Evolutionary conservation across 768 basidiomycete species (phyloP).

Genomic region (Krasilnikovozyma curviuscula): DNA sequence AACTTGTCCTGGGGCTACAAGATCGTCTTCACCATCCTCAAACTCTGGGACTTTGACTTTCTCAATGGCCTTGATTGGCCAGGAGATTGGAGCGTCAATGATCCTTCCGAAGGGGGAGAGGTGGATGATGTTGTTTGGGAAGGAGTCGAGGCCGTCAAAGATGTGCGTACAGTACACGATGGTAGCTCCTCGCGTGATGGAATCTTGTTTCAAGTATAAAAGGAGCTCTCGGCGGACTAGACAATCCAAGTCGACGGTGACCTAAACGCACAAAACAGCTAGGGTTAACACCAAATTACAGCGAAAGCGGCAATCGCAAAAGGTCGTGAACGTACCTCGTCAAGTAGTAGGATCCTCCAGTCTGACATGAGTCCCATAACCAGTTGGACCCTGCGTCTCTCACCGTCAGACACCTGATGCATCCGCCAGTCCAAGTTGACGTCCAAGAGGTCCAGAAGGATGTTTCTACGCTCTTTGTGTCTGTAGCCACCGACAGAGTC

Average conservation of each 20-base stretch:
- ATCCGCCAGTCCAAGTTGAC: constrained; percentile 76
- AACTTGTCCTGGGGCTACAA: constrained; percentile 18
- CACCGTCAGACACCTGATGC: constrained; percentile 91
- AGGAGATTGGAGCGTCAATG: constrained; percentile 39
- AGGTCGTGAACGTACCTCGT: constrained; percentile 47
- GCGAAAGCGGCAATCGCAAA: not conserved
- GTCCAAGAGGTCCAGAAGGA: constrained; percentile 73
- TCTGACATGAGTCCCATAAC: constrained; percentile 88
- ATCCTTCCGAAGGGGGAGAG: constrained; percentile 70
- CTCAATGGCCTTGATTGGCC: constrained; percentile 33
- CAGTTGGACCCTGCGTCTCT: constrained; percentile 77
- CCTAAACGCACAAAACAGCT: constrained; percentile 31
- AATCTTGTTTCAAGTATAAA: constrained; percentile 65
- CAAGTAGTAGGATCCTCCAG: constrained; percentile 81
- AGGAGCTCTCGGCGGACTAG: constrained; percentile 83
- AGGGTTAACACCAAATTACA: not conserved
- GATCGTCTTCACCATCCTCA: not conserved
- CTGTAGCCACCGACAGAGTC: constrained; percentile 93
- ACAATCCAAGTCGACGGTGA: constrained; percentile 92
- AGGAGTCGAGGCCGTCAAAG: constrained; percentile 74
- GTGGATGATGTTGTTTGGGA: constrained; percentile 84
- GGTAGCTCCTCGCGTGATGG: constrained; percentile 57
- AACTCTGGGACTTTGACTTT: constrained; percentile 6
- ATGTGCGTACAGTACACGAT: constrained; percentile 78
- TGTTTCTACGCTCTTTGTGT: constrained; percentile 70